Evolutionary conservation across 306 rosid species (phyloP).

Genomic region (Vigna angularis): DNA sequence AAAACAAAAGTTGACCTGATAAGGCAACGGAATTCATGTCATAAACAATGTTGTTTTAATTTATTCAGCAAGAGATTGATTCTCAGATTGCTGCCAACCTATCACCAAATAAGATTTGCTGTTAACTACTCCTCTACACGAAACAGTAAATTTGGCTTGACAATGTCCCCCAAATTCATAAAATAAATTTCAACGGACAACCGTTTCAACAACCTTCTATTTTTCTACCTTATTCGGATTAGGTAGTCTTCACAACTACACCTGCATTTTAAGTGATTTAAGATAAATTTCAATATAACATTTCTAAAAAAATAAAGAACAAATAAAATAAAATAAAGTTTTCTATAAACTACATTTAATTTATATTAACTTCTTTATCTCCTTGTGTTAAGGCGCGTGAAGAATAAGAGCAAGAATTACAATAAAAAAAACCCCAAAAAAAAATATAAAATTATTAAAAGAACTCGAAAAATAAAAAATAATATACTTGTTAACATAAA

Average conservation of each 20-base stretch:
- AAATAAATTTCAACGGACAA: background rate
- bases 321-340: no score
- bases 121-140: background rate
- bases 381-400: no score
- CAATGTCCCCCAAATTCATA: background rate
- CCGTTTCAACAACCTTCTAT: background rate
- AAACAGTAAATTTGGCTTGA: background rate
- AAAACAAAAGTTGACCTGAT: slow-evolving; percentile 35
- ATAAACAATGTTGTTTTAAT: slow-evolving; percentile 23
- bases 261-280: background rate
- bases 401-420: no score
- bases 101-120: slow-evolving; percentile 18
- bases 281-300: no score
- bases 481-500: no score
- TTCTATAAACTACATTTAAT: no score
- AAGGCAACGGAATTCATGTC: slow-evolving; percentile 20
- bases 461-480: no score
- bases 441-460: no score
- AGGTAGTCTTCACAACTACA: background rate
- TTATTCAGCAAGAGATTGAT: background rate
- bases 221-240: background rate
- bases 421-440: no score
- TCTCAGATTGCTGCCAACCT: slow-evolving; percentile 33
- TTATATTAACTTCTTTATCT: no score
- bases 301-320: no score